These are phyloP conservation scores for Secale cereale DNA, from an alignment of 176 grass and related monocot species.

Conservation along the genomic window DNA sequence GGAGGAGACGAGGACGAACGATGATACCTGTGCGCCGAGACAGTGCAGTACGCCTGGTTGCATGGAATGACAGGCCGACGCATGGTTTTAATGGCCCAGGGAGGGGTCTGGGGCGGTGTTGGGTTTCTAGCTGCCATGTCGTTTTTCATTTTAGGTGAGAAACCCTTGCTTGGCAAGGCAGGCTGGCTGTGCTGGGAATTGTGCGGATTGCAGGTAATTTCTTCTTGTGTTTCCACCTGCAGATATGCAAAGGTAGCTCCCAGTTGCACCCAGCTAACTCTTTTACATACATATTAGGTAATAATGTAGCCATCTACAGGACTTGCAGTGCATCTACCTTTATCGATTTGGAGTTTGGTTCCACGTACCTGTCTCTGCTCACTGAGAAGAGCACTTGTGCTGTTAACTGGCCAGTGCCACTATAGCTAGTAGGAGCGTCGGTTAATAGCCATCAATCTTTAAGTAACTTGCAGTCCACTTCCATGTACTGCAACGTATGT, in stretches of 20 bases:
- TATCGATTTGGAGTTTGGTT: slow-evolving; percentile 23
- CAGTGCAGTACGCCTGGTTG: slow-evolving; percentile 1
- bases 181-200: slow-evolving; percentile 31
- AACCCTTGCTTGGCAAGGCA: slow-evolving; percentile 56
- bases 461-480: slow-evolving; percentile 36
- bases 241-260: neutral
- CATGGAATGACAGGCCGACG: slow-evolving; percentile 29
- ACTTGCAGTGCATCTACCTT: neutral
- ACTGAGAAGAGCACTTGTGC: neutral
- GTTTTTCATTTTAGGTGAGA: slow-evolving; percentile 69
- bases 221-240: neutral
- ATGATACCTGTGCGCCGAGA: neutral
- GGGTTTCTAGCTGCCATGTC: slow-evolving; percentile 66
- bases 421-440: neutral
- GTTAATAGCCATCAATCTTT: slow-evolving; percentile 3
- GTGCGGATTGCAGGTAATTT: neutral
- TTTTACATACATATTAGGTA: neutral
- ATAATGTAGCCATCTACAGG: neutral
- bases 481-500: neutral
- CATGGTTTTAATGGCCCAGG: slow-evolving; percentile 37
- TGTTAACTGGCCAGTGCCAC: neutral
- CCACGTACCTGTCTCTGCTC: slow-evolving; percentile 6
- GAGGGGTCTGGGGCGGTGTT: slow-evolving; percentile 15
- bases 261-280: neutral
- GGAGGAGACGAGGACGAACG: neutral